Percentiles rank a stretch among this genome's conserved stretches.
These are phyloP conservation scores for Mycena venus DNA, from an alignment of 768 basidiomycete species.

Conservation along the genomic window DNA sequence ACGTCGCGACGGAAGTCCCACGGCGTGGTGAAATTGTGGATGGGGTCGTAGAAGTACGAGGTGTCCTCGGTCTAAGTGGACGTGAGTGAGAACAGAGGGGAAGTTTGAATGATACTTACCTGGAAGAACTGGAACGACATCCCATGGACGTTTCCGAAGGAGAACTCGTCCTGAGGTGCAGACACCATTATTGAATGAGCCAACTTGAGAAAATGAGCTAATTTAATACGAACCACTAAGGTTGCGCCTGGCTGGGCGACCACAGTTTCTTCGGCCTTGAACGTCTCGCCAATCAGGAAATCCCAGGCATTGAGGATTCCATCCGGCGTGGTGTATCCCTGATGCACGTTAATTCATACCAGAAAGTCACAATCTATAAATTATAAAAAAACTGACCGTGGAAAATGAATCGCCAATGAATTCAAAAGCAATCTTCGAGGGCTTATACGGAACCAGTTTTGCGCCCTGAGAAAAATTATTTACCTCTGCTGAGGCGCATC, in stretches of 20 bases:
- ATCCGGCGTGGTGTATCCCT: constrained; percentile 66
- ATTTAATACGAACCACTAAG: constrained; percentile 55
- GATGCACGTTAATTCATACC: background rate
- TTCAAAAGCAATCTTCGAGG: constrained; percentile 61
- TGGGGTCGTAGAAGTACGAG: constrained; percentile 57
- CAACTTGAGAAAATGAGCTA: too few species aligned
- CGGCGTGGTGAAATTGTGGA: constrained; percentile 71
- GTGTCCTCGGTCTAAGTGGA: background rate
- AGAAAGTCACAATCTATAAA: background rate
- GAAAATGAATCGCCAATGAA: constrained; percentile 72
- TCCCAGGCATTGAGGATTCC: constrained; percentile 73
- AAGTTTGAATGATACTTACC: constrained; percentile 38
- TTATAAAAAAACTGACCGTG: constrained; percentile 50
- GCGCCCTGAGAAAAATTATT: constrained; percentile 53
- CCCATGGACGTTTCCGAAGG: constrained; percentile 65
- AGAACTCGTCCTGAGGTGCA: constrained; percentile 56
- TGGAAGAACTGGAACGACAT: constrained; percentile 64
- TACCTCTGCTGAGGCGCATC: background rate
- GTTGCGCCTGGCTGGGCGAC: constrained; percentile 69
- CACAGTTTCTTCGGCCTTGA: constrained; percentile 65
- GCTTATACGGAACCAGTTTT: constrained; percentile 57
- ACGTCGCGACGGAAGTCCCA: constrained; percentile 66
- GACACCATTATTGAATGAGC: too few species aligned
- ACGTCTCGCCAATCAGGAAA: constrained; percentile 61
- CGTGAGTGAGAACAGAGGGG: background rate